Base-by-base conservation (phyloP, 2,329 filamentous ascomycete species). In the Cordyceps cateniannulata region DNA sequence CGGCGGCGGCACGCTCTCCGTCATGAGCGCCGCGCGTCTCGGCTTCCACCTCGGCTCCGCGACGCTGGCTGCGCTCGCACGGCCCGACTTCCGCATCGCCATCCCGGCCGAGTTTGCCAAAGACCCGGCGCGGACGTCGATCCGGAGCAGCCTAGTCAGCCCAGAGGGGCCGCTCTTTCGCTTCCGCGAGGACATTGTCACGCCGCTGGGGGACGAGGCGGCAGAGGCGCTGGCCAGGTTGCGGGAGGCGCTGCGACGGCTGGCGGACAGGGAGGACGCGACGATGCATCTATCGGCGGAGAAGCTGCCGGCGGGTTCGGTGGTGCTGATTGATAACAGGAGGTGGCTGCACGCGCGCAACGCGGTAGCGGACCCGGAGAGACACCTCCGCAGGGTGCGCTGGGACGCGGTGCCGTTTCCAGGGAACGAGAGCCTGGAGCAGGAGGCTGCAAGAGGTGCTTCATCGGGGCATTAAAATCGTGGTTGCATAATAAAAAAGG, bases 1-100 rank as follows among this genome's bases (percentile, higher is more conserved):
- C n/a, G 74, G 76, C 3, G 75, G 76, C 0, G 76, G 76, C 0
- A 76, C 74, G 0, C 65, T 77, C 0, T 77, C 75, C 1, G 66
- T 72, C 18, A 67, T 77, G 68, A 74, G 71, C 22, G 70, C 73
- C 8, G 65, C 69, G 14, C 64, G 62, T 5, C 66, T 75, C 18
- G 57, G 65, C 38, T 22, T 61, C 12, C 60, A 68, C 1, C 65
- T 76, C 0, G 71, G 72, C 0, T 55, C 64, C 0, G 49, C 59
- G 1, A 69, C 71, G 2, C 60, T 61, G 22, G 53, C 44, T 0
- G 53, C 68, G 0, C 63, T 76, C 7, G 62, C 55, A 4, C 63
- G 64, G 0, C 67, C 68, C 1, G 69, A 74, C 1, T 77, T 68
- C 60, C 66, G 65, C 0, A 72, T 77, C 55, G 61, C 51, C 1